phyloP scores from a whole-genome alignment of 192 early-diverging fungal species.

The Lobulomyces angularis region DNA sequence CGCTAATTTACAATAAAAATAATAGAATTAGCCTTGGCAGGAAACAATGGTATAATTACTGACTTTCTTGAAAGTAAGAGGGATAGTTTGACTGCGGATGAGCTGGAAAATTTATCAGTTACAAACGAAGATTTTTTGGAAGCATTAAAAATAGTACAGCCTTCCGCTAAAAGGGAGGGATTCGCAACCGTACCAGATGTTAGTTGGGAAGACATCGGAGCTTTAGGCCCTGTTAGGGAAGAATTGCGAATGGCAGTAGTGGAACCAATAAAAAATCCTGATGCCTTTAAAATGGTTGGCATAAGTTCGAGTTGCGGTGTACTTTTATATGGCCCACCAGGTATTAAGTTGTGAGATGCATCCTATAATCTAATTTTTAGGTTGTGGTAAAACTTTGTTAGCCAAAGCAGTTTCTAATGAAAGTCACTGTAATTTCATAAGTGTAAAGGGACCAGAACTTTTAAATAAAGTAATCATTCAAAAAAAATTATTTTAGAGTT shows the following conservation, averaged over 20 bases:
- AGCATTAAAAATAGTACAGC: conserved; percentile 84
- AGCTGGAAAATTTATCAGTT: conserved; percentile 74
- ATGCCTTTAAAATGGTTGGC: conserved; percentile 75
- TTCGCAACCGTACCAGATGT: conserved; percentile 97
- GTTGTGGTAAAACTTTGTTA: conserved; percentile 94
- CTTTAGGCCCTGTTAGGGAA: conserved; percentile 67
- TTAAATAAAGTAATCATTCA: conserved; percentile 66
- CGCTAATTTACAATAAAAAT: too few relatives aligned
- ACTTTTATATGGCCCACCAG: conserved; percentile 92
- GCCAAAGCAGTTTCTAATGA: conserved; percentile 98
- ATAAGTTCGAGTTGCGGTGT: conserved; percentile 87
- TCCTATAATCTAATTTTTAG: too few relatives aligned
- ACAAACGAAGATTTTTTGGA: conserved; percentile 72
- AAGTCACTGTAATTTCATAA: conserved; percentile 94
- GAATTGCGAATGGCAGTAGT: conserved; percentile 92
- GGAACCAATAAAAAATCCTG: conserved; percentile 86
- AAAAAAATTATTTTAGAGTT: not conserved
- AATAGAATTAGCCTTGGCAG: too few relatives aligned
- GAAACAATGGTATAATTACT: conserved; percentile 40
- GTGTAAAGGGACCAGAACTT: conserved; percentile 94
- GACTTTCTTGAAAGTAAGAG: conserved; percentile 59
- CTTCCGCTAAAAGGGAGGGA: conserved; percentile 92
- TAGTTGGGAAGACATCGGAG: conserved; percentile 94
- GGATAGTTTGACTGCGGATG: conserved; percentile 59
- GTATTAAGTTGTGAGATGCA: too few relatives aligned